Base-by-base conservation (phyloP, 2,329 filamentous ascomycete genomes). In the Fusarium sp. region DNA sequence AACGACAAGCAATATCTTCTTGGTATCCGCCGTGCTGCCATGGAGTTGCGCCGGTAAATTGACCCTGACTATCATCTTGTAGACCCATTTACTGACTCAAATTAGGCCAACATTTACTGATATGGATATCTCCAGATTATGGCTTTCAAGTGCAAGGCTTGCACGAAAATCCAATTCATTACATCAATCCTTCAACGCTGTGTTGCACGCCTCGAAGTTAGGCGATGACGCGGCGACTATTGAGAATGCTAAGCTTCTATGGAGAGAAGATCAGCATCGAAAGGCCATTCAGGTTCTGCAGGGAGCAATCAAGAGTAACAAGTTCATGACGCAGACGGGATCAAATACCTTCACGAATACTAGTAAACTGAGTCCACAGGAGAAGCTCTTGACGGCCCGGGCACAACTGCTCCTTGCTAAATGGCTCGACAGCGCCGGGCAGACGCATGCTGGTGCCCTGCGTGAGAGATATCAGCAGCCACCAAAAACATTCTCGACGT, bases 371-470 rank as follows among this genome's bases (percentile, higher is more conserved):
- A 84, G 82, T 49, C 73, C 78, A 2, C 84, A 88, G 46, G 85
- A 88, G 68, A 87, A 84, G 62, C 79, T 90, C 37, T 80, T 93
- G 44, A 88, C 87, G n/a, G 90, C 90, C 8, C 86, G 93, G 77
- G 94, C 96, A 23, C 90, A 97, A 75, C 84, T 99, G 10, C 84
- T 98, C 35, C 87, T 97, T 25, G 96, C 96, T 14, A 98, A 97
- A 77, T 99, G 96, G 96, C 89, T 97, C 27, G 96, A 98, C 75
- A 90, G 87, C 56, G 92, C 95, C n/a, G 96, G 96, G 7, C 95
- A 98, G 77, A 97, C 94, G 3, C 92, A 97, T 73, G 92, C 93
- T 6, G 86, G 88, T 44, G 89, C 92, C 6, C 86, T 98, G 67
- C 88, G 93, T 45, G 86, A 89, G 54, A 92, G 93, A 75, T 99